Percentiles rank a stretch among this genome's conserved stretches.
Conservation (phyloP, 2,329 filamentous ascomycete species). For the Blastomyces emzantsi region DNA sequence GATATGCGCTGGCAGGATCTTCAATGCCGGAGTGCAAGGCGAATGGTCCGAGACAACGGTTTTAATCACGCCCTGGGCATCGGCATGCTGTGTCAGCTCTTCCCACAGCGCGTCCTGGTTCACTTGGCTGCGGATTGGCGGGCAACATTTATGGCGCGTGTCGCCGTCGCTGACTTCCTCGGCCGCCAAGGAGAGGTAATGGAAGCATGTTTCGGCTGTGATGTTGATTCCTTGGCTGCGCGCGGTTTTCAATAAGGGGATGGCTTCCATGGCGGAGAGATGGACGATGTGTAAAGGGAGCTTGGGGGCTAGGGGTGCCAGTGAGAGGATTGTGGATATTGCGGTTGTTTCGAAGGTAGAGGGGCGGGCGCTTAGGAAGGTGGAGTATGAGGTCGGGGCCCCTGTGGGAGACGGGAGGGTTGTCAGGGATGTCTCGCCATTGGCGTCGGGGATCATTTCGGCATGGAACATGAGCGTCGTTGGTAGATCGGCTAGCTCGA, state of each 20-base stretch:
- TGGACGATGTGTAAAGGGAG: constrained; percentile 91
- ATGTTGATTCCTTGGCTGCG: constrained; percentile 68
- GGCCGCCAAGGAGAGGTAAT: constrained; percentile 77
- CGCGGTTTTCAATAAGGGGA: constrained; percentile 68
- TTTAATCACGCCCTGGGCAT: constrained; percentile 67
- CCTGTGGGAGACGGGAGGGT: constrained; percentile 64
- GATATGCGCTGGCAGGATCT: constrained; percentile 69
- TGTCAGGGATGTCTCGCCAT: constrained; percentile 64
- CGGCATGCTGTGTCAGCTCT: constrained; percentile 53
- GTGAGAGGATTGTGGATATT: constrained; percentile 72
- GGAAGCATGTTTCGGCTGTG: constrained; percentile 92
- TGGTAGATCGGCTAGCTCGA: constrained; percentile 64
- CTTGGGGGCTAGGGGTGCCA: constrained; percentile 69
- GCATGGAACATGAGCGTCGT: constrained; percentile 99
- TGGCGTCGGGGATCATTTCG: constrained; percentile 72
- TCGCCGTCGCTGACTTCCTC: constrained; percentile 78
- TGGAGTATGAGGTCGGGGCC: constrained; percentile 68
- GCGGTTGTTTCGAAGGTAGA: constrained; percentile 86
- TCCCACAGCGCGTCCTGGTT: constrained; percentile 86
- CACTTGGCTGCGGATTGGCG: constrained; percentile 69
- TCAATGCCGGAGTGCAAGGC: constrained; percentile 89
- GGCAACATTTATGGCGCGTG: constrained; percentile 90
- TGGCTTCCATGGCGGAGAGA: constrained; percentile 78
- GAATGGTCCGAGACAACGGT: constrained; percentile 95
- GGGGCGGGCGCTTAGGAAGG: constrained; percentile 85